These are phyloP conservation scores for Epichloe gansuensis DNA, from an alignment of 2,329 filamentous ascomycete genomes.

Conservation along the genomic window DNA sequence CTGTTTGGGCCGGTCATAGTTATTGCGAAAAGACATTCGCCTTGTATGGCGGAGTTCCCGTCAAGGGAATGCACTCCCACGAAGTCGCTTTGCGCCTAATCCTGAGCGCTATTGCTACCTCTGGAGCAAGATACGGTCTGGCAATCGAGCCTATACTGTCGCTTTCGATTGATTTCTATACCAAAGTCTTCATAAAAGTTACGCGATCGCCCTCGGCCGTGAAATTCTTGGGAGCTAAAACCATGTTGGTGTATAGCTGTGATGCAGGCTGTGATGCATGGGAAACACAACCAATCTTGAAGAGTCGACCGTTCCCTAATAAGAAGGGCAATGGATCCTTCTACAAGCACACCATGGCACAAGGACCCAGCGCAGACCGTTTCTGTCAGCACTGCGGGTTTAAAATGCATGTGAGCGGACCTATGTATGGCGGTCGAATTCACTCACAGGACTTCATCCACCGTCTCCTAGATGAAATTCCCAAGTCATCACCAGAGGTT, in stretches of 20 bases:
- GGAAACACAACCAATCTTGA: slow-evolving; percentile 67
- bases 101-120: slow-evolving; percentile 64
- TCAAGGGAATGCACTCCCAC: slow-evolving; percentile 76
- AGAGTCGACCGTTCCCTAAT: slow-evolving; percentile 50
- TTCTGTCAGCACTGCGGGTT: slow-evolving; percentile 73
- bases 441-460: slow-evolving; percentile 77
- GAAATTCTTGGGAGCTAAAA: slow-evolving; percentile 82
- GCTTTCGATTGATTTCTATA: slow-evolving; percentile 92
- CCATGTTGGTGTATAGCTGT: slow-evolving; percentile 87
- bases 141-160: slow-evolving; percentile 84
- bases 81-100: slow-evolving; percentile 83
- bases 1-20: slow-evolving; percentile 85
- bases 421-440: slow-evolving; percentile 87
- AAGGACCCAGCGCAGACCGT: slow-evolving; percentile 53
- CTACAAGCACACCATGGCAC: slow-evolving; percentile 66
- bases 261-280: slow-evolving; percentile 86
- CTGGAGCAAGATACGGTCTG: slow-evolving; percentile 75
- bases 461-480: slow-evolving; percentile 60
- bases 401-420: slow-evolving; percentile 78
- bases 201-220: slow-evolving; percentile 69
- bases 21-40: slow-evolving; percentile 91
- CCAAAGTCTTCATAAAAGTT: slow-evolving; percentile 75
- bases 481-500: slow-evolving; percentile 48
- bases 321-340: slow-evolving; percentile 58
- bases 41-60: slow-evolving; percentile 79